phyloP scores from a whole-genome alignment of 495 filamentous ascomycete species.

The Corynascus novoguineensis region DNA sequence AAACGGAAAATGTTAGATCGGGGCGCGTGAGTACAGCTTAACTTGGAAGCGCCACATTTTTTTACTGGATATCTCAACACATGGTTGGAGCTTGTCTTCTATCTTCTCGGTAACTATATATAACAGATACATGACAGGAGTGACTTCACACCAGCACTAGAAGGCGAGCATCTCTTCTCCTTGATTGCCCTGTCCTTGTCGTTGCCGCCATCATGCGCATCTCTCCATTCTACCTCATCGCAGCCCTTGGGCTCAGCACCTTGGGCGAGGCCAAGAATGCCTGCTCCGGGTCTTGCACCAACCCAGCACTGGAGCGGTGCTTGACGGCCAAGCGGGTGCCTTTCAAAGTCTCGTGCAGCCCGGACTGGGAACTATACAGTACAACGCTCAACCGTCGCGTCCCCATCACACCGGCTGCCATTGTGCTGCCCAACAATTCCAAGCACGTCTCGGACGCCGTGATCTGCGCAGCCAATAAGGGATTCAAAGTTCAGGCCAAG shows the following conservation, averaged over 20 bases:
- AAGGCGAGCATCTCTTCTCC: too few relatives aligned
- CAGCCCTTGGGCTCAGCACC: not conserved
- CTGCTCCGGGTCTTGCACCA: not conserved
- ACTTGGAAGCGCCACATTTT: too few relatives aligned
- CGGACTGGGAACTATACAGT: slow-evolving; percentile 29
- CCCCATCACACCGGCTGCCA: slow-evolving; percentile 48
- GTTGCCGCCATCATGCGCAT: not conserved
- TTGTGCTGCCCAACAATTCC: slow-evolving; percentile 48
- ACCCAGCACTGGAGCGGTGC: slow-evolving; percentile 6
- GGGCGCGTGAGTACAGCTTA: too few relatives aligned
- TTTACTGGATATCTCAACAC: too few relatives aligned
- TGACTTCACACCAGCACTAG: too few relatives aligned
- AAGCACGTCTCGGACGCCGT: slow-evolving; percentile 50
- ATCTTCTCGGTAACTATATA: too few relatives aligned
- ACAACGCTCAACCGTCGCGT: slow-evolving; percentile 55
- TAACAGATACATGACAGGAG: too few relatives aligned
- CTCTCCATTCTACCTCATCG: not conserved
- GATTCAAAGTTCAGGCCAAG: slow-evolving; percentile 55
- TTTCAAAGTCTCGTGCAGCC: slow-evolving; percentile 13
- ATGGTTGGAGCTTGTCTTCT: too few relatives aligned
- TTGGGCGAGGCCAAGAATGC: not conserved
- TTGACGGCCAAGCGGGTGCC: slow-evolving; percentile 14
- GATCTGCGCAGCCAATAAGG: slow-evolving; percentile 38
- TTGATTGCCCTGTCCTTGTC: too few relatives aligned
- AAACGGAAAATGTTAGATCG: too few relatives aligned